A percentile compares a stretch with the other conserved stretches of the same genome.
phyloP scores from a whole-genome alignment of 176 grass and related monocot genomes.

The Musa schizocarpa region DNA sequence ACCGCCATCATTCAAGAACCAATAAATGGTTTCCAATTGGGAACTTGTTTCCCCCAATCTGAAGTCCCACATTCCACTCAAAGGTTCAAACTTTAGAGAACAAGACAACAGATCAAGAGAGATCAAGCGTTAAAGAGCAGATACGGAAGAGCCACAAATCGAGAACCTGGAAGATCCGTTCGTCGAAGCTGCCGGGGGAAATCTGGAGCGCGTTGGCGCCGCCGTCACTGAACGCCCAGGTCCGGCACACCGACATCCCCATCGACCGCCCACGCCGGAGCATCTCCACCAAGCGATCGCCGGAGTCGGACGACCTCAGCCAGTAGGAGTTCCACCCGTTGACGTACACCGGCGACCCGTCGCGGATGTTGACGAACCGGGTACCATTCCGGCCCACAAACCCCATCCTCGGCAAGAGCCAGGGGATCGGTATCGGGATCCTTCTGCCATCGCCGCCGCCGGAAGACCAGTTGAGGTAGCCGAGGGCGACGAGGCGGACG shows the following conservation, averaged over 20 bases:
- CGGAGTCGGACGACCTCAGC: slow-evolving; percentile 42
- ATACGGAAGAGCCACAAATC: background rate
- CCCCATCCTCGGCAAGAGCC: slow-evolving; percentile 68
- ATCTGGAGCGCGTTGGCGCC: slow-evolving; percentile 70
- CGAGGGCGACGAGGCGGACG: background rate
- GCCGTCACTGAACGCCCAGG: slow-evolving; percentile 80
- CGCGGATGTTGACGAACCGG: slow-evolving; percentile 47
- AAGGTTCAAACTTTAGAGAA: too few species aligned
- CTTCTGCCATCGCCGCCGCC: slow-evolving; percentile 11
- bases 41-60: background rate
- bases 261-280: slow-evolving; percentile 51
- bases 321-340: slow-evolving; percentile 99
- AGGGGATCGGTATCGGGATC: slow-evolving; percentile 60
- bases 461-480: background rate
- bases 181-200: slow-evolving; percentile 65
- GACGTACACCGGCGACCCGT: slow-evolving; percentile 52
- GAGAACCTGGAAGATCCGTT: slow-evolving; percentile 63
- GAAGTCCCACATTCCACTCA: background rate
- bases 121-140: background rate
- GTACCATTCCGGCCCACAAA: slow-evolving; percentile 52
- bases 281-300: slow-evolving; percentile 51
- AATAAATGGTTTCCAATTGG: too few species aligned
- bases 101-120: too few species aligned
- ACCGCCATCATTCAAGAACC: too few species aligned
- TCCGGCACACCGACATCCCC: slow-evolving; percentile 74